Percentiles rank a stretch among this genome's conserved stretches.
phyloP scores from a whole-genome alignment of 805 yeast species.

The Yueomyces sinensis region DNA sequence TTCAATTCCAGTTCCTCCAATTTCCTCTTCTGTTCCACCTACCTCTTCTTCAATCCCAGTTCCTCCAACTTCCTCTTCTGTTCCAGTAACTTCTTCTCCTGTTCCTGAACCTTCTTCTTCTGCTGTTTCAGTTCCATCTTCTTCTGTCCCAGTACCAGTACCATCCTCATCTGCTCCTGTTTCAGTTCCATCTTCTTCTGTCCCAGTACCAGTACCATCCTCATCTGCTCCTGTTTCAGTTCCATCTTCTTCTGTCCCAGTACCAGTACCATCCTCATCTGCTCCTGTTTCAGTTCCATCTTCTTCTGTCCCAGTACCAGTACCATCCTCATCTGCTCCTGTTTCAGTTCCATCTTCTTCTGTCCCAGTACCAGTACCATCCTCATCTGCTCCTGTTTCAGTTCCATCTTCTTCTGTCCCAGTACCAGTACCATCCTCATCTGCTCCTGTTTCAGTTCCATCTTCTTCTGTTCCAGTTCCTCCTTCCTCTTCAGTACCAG shows the following conservation, averaged over 20 bases:
- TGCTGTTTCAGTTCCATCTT: neutral
- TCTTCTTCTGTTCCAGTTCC: neutral
- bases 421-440: neutral
- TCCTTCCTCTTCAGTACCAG: too few relatives aligned
- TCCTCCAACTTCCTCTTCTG: too few relatives aligned
- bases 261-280: neutral
- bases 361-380: neutral
- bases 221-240: neutral
- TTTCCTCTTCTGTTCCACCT: too few relatives aligned
- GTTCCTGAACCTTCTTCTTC: neutral
- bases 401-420: neutral
- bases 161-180: neutral
- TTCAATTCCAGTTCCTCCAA: too few relatives aligned
- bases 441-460: neutral
- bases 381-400: neutral
- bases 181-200: neutral
- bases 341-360: neutral
- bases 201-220: neutral
- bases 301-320: neutral
- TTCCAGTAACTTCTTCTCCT: too few relatives aligned
- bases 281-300: neutral
- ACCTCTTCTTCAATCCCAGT: too few relatives aligned
- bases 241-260: neutral
- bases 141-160: neutral
- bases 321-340: neutral